Base-by-base conservation (phyloP, 2,329 filamentous ascomycete species). In the Byssoonygena ceratinophila region DNA sequence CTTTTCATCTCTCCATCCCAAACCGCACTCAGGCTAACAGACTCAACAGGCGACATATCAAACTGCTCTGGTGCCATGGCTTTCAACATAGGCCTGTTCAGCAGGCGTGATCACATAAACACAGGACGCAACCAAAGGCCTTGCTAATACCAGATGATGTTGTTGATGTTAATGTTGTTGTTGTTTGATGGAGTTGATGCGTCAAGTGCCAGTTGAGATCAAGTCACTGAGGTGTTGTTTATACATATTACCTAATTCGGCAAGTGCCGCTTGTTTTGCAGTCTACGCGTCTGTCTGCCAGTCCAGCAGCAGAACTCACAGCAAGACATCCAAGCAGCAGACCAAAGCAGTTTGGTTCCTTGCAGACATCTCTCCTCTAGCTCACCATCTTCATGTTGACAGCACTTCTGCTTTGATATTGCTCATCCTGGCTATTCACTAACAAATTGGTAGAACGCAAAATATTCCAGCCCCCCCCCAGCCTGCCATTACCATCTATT, bases 191-290 rank as follows among this genome's bases (percentile, higher is more conserved):
- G 5, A 31, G 27, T 7, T 34, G 32, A 14, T n/a, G 14, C 7
- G 4, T n/a, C 32, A 7, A 34, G 32, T 46, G 25, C 3, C 25
- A 46, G 43, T 16, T 12, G 3, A 46, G 29, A 46, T 4, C 9
- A 34, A 23, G 34, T 22, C 22, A 3, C 27, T 6, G n/a, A 4
- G n/a, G 7, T 4, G 4, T 49, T 49, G 46, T 51, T 51, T 31
- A 51, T 16, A 51, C 12, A n/a, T 7, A 34, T 51, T 51, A 51
- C 47, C 27, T 51, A 32, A 51, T 43, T 34, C 7, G 47, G 47
- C 27, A 51, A 51, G 47, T 32, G 36, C 46, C 46, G 11, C 20
- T 34, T n/a, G n/a, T 9, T 34, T 5, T 34, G 3, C 32, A 3
- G 7, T 34, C 14, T n/a, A 34, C 32, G 7, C 32, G 32, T 16